Conservation (phyloP, 2,329 filamentous ascomycete genomes). For the Aschersonia sp. region DNA sequence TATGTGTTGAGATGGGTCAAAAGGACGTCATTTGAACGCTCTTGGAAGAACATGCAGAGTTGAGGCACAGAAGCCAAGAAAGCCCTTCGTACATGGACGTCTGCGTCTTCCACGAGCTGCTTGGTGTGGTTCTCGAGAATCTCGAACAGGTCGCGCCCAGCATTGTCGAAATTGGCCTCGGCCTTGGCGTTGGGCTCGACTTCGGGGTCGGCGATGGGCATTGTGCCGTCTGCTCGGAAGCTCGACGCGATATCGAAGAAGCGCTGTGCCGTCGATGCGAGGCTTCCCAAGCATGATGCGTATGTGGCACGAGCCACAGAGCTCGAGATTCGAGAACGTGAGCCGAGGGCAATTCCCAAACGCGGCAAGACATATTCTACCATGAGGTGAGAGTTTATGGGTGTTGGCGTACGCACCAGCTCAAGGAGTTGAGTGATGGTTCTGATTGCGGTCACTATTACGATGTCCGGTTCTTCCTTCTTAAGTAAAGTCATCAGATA, state of each 20-base stretch:
- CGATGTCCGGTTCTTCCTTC: constrained; percentile 68
- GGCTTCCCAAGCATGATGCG: constrained; percentile 77
- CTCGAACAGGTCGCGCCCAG: constrained; percentile 68
- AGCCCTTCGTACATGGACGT: constrained; percentile 75
- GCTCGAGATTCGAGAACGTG: constrained; percentile 33
- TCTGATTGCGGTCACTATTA: constrained; percentile 72
- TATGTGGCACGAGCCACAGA: constrained; percentile 77
- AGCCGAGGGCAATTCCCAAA: constrained; percentile 39
- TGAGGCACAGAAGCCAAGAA: constrained; percentile 86
- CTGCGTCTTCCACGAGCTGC: constrained; percentile 71
- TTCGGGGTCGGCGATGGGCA: constrained; percentile 65
- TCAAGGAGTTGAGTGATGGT: constrained; percentile 80
- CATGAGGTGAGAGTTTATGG: constrained; percentile 55
- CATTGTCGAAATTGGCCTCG: constrained; percentile 66
- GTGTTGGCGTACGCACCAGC: constrained; percentile 77
- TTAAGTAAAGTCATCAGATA: constrained; percentile 68
- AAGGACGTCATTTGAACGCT: constrained; percentile 91
- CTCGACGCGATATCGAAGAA: constrained; percentile 89
- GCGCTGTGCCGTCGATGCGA: constrained; percentile 70
- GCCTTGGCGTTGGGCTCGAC: constrained; percentile 56
- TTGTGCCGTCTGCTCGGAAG: constrained; percentile 66
- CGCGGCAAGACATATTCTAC: constrained; percentile 54
- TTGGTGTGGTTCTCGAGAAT: constrained; percentile 84
- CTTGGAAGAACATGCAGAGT: constrained; percentile 86
- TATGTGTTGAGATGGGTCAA: constrained; percentile 95